Evolutionary conservation across 2,329 filamentous ascomycete species (phyloP), one percentile per base, ranked within the genome.

Genomic region (Drechmeria coniospora): DNA sequence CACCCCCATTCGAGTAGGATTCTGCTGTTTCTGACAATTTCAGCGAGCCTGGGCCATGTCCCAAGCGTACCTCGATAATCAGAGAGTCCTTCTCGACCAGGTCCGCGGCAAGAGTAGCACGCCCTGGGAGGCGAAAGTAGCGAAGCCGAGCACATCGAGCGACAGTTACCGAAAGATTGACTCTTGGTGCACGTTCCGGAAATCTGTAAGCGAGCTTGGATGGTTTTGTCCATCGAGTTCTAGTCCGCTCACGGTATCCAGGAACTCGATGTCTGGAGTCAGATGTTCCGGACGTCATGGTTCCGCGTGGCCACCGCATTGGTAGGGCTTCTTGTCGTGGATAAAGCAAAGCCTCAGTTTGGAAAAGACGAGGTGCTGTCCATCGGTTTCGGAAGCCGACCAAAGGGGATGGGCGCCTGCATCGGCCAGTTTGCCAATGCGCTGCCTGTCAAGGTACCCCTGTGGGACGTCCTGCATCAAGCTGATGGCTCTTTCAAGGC

Each of bases 361-460:
- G 31, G 31, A 3, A 19, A 13, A 25, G 33, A 35, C 17, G 31
- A 35, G 23, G 31, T 35, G 12, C 22, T 35, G 3, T 33, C 33
- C 2, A 23, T 35, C 6, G 33, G 27, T 12, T 35, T 35, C 14
- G 31, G 28, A 15, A 23, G 32, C 21, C 32, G 28, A 6, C 32
- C 28, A 3, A 28, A 28, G 19, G 33, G 33, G 13, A 33, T 36
- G 31, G 13, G 15, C 7, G 19, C 25, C 9, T 36, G 33, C 14
- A 24, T 36, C 21, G 33, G 33, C 4, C 33, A 36, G 13, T 36
- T 36, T 22, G 33, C 33, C 30, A 36, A 36, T 19, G 28, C 31
- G 10, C 31, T 36, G 11, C 33, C 33, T 4, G 33, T 36, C 4
- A 31, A 27, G 18, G n/a, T 36, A 13, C 31, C 33, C 10, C 15